Evolutionary conservation across 176 grass and related monocot genomes (phyloP).

Genomic region (Aegilops umbellulata): DNA sequence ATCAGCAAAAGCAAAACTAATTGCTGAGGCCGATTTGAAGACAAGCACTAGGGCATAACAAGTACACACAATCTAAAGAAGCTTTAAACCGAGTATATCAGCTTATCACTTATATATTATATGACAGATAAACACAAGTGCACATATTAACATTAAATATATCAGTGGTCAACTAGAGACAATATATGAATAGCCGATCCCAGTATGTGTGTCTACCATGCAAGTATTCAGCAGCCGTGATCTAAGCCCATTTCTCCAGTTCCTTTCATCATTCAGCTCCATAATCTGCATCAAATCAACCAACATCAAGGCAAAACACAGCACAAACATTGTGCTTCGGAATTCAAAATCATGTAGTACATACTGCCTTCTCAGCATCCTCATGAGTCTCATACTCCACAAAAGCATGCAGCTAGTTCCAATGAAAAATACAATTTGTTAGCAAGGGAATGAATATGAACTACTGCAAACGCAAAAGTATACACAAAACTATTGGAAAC

Average conservation of each 20-base stretch:
- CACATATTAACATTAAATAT: neutral
- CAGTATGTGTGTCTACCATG: conserved; percentile 18
- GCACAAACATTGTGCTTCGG: neutral
- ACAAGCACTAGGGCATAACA: too few species aligned
- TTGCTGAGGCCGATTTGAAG: too few species aligned
- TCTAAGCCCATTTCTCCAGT: conserved; percentile 73
- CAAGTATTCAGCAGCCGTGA: conserved; percentile 55
- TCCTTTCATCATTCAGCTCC: conserved; percentile 65
- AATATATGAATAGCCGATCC: too few species aligned
- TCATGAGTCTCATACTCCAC: conserved; percentile 61
- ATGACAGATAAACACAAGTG: neutral
- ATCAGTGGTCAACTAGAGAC: neutral
- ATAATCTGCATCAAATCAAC: conserved; percentile 44
- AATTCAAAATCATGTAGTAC: conserved; percentile 38
- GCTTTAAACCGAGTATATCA: too few species aligned
- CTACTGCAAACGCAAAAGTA: neutral
- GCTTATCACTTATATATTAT: neutral
- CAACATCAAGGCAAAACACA: neutral
- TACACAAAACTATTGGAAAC: neutral
- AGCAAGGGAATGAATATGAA: conserved; percentile 18
- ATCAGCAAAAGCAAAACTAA: too few species aligned
- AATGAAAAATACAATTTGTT: conserved; percentile 1
- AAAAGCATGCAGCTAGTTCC: conserved; percentile 65
- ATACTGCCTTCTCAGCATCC: conserved; percentile 68
- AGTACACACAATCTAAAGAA: too few species aligned